These are phyloP conservation scores for Yarrowia keelungensis DNA, from an alignment of 805 yeast genomes.

Conservation along the genomic window DNA sequence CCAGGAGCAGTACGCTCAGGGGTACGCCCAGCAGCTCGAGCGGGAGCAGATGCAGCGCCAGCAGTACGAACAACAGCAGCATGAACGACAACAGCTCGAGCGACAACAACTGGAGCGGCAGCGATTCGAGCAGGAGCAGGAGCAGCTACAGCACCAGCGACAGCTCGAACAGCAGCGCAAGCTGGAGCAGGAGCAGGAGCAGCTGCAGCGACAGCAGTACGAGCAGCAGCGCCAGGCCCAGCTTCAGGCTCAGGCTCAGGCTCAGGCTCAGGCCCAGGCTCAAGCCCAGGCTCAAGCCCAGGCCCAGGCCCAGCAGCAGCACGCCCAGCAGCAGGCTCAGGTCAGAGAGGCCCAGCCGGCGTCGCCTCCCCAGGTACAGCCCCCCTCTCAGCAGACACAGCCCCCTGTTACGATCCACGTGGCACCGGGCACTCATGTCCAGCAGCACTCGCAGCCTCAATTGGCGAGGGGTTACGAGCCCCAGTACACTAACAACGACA, in stretches of 20 bases:
- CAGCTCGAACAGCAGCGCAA: slow-evolving; percentile 18
- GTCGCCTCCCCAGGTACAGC: slow-evolving; percentile 34
- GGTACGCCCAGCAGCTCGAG: slow-evolving; percentile 41
- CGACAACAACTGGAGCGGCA: not conserved
- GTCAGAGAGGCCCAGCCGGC: slow-evolving; percentile 40
- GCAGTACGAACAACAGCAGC: slow-evolving; percentile 15
- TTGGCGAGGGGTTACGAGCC: slow-evolving; percentile 39
- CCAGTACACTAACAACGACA: slow-evolving; percentile 40
- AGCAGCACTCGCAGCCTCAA: slow-evolving; percentile 29
- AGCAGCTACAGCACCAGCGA: slow-evolving; percentile 18
- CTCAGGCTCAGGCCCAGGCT: slow-evolving; percentile 34
- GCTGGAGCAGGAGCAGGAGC: slow-evolving; percentile 25
- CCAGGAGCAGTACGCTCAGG: slow-evolving; percentile 20
- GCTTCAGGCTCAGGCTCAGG: slow-evolving; percentile 15
- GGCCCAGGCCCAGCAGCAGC: slow-evolving; percentile 40
- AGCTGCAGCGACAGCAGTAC: slow-evolving; percentile 10
- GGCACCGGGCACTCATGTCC: slow-evolving; percentile 40
- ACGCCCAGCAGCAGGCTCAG: slow-evolving; percentile 40
- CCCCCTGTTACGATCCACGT: slow-evolving; percentile 41
- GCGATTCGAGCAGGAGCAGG: slow-evolving; percentile 24
- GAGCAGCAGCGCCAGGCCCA: slow-evolving; percentile 34
- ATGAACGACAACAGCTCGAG: not conserved
- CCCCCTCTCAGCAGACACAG: slow-evolving; percentile 42
- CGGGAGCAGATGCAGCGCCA: slow-evolving; percentile 14
- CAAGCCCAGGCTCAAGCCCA: slow-evolving; percentile 41